Evolutionary conservation across 148 eudicot species (phyloP).

Genomic region (Pouteria glomerata): DNA sequence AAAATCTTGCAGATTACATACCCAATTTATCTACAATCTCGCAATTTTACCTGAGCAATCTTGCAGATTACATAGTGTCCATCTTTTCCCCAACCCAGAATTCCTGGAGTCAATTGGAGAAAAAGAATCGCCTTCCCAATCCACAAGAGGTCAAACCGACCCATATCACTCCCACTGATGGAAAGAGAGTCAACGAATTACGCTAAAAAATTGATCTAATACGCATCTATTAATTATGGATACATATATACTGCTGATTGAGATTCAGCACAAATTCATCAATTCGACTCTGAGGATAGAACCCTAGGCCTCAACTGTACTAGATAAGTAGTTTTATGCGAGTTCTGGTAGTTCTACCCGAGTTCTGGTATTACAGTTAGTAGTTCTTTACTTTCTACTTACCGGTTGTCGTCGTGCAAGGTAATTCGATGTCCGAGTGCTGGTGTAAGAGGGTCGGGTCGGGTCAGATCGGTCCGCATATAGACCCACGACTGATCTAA

Average conservation of each 20-base stretch:
- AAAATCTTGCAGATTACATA: slow-evolving; percentile 43
- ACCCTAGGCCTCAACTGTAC: slow-evolving; percentile 17
- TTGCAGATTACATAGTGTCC: slow-evolving; percentile 65
- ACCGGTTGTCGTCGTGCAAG: no score
- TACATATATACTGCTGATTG: background rate
- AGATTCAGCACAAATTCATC: background rate
- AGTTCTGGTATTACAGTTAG: background rate
- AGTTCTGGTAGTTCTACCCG: no score
- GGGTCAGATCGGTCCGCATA: no score
- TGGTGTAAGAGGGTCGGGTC: no score
- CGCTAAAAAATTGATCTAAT: background rate
- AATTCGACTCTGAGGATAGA: background rate
- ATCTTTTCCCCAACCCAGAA: slow-evolving; percentile 73
- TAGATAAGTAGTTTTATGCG: background rate
- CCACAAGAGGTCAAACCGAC: slow-evolving; percentile 18
- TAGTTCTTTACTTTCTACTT: background rate
- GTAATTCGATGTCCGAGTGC: no score
- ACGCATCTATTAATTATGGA: background rate
- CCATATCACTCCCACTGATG: slow-evolving; percentile 29
- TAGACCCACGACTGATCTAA: no score
- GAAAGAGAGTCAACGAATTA: background rate
- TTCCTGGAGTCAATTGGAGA: slow-evolving; percentile 39
- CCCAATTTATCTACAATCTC: background rate
- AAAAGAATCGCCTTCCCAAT: slow-evolving; percentile 28
- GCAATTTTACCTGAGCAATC: slow-evolving; percentile 57